These are phyloP conservation scores for Oxyria digyna DNA, from an alignment of 148 eudicot species.

Conservation along the genomic window DNA sequence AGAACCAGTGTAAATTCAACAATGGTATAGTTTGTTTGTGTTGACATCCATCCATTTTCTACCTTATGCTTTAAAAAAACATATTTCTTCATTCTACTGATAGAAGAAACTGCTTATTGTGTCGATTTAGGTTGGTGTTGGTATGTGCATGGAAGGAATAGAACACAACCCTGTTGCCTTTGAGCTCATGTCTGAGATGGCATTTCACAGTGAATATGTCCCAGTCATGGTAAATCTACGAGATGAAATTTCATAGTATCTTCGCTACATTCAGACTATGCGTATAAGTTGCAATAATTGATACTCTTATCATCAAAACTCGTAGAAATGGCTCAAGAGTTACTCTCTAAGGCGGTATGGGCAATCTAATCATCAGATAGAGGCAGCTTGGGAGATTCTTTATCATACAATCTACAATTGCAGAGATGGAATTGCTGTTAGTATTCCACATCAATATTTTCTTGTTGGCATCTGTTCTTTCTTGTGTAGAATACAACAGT, in stretches of 20 bases:
- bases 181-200: conserved; percentile 99
- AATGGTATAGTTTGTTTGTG: conserved; percentile 41
- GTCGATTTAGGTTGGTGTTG: conserved; percentile 76
- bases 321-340: conserved; percentile 77
- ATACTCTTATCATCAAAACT: conserved; percentile 6
- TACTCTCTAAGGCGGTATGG: conserved; percentile 89
- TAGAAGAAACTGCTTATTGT: neutral
- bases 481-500: neutral
- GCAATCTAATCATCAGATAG: conserved; percentile 44
- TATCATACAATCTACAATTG: conserved; percentile 78
- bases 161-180: conserved; percentile 98
- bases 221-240: conserved; percentile 37
- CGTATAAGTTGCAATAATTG: neutral
- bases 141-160: conserved; percentile 99
- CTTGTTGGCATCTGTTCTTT: neutral
- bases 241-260: conserved; percentile 79
- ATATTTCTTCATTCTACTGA: neutral
- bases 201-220: conserved; percentile 63
- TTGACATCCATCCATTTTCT: neutral
- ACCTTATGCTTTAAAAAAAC: neutral
- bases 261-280: neutral
- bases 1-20: conserved; percentile 75
- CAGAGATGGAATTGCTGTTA: conserved; percentile 89
- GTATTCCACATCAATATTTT: conserved; percentile 7
- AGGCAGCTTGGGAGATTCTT: conserved; percentile 89